Evolutionary conservation across 2,329 filamentous ascomycete genomes (phyloP), one percentile per base, ranked within the genome.

Genomic region (Tolypocladium tropicale): DNA sequence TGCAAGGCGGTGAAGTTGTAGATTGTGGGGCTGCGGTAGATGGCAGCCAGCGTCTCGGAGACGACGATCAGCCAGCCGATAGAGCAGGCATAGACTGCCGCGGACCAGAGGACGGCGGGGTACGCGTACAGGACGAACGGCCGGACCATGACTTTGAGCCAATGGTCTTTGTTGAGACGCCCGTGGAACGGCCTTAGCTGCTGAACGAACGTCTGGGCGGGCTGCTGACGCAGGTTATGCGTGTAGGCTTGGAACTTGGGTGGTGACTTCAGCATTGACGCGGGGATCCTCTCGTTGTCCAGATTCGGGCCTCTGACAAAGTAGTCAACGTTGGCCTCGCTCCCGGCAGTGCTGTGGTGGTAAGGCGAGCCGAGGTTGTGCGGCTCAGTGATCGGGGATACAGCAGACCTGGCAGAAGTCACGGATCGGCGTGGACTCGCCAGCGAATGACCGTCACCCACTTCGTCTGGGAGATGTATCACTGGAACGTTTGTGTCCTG

Each of bases 61-160:
- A 97, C 81, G 48, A 97, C 91, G 61, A 97, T 96, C 32, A 97
- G 79, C 94, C 93, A 97, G 39, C 93, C 93, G 7, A 97, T 82
- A 0, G 91, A 94, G 63, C 94, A 86, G 0, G 91, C 78, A 68
- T 97, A 97, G 4, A 96, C 83, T 0, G 88, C 77, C 0, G 90
- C 77, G 6, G 89, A 93, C 93, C 92, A 97, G 10, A 96, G 79
- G 1, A 97, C 88, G 0, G 89, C 83, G 0, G 94, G 94, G 65
- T 97, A 96, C 1, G 86, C 82, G 63, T 86, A 95, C 1, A 97
- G 79, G 51, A 96, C 83, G 59, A 97, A 90, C 0, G 93, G 94
- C 1, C 93, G 81, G 6, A 87, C 48, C 55, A 88, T 86, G 21
- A 90, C 90, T 58, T 85, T 86, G 67, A 86, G 70, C 91, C 92